Conservation (phyloP, 139 green algal genomes). For the Coccomyxa sp. region DNA sequence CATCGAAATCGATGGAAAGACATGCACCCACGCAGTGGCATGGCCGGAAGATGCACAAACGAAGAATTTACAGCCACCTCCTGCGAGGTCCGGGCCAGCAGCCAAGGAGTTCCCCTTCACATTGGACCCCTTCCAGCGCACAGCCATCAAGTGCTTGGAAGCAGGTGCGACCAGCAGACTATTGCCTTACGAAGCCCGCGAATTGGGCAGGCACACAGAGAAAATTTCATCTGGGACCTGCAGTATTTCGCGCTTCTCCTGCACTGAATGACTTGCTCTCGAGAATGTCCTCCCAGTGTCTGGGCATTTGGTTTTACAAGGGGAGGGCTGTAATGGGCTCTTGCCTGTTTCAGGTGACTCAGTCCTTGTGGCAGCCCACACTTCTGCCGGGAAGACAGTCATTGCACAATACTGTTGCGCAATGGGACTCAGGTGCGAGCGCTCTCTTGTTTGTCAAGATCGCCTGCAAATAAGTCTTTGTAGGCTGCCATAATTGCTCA, state of each 20-base stretch:
- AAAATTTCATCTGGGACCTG: too few species aligned
- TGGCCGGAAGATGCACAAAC: constrained; percentile 42
- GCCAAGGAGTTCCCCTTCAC: constrained; percentile 56
- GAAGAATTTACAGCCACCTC: constrained; percentile 26
- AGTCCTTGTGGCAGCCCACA: constrained; percentile 79
- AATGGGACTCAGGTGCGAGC: constrained; percentile 60
- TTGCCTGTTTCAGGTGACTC: constrained; percentile 33
- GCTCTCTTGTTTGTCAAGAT: neutral
- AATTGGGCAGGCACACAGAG: too few species aligned
- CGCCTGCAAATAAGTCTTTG: neutral
- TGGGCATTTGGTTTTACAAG: neutral
- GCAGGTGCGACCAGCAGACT: constrained; percentile 10
- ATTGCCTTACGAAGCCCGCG: too few species aligned
- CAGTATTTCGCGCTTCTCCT: too few species aligned
- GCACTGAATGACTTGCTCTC: too few species aligned
- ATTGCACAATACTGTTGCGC: constrained; percentile 67
- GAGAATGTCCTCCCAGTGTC: too few species aligned
- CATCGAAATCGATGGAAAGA: constrained; percentile 66
- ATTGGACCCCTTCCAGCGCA: constrained; percentile 80
- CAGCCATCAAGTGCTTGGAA: constrained; percentile 66
- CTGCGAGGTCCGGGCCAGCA: constrained; percentile 21
- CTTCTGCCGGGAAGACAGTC: constrained; percentile 72
- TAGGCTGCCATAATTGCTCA: neutral
- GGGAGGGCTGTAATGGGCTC: neutral
- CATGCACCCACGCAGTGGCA: constrained; percentile 76